Evolutionary conservation across 2,329 filamentous ascomycete genomes (phyloP).

Genomic region (Westerdykella aurantiaca): DNA sequence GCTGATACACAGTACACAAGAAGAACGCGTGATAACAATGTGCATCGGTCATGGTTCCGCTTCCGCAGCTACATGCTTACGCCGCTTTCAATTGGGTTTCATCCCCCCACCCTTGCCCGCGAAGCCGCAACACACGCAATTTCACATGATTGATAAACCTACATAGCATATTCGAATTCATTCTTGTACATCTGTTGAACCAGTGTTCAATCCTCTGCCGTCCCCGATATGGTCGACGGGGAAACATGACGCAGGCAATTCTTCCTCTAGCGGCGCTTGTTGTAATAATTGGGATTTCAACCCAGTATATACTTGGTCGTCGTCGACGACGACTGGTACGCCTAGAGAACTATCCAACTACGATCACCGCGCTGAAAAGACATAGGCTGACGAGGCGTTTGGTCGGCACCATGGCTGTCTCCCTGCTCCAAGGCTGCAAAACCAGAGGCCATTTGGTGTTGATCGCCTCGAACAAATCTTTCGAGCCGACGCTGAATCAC

Average conservation of each 20-base stretch:
- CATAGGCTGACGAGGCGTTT: conserved; percentile 11
- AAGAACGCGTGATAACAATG: too few relatives aligned
- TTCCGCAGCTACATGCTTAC: too few relatives aligned
- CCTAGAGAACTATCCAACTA: neutral
- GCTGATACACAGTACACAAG: too few relatives aligned
- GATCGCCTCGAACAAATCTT: conserved; percentile 22
- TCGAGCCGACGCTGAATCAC: conserved; percentile 13
- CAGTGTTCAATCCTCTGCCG: neutral
- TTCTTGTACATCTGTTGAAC: neutral
- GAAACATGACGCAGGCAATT: conserved; percentile 3
- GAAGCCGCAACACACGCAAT: neutral
- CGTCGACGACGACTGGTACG: conserved; percentile 5
- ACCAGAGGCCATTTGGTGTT: conserved; percentile 16
- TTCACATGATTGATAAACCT: neutral
- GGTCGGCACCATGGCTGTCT: conserved; percentile 10
- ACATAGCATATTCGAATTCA: neutral
- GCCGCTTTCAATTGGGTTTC: neutral
- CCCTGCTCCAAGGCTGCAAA: conserved; percentile 14
- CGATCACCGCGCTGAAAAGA: neutral
- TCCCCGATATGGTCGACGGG: neutral
- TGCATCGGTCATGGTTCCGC: too few relatives aligned
- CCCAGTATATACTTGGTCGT: conserved; percentile 1
- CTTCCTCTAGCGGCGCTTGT: neutral
- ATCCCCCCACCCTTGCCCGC: neutral
- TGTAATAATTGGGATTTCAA: conserved; percentile 1